phyloP scores from a whole-genome alignment of 2,329 filamentous ascomycete genomes.

The Apiospora marii region DNA sequence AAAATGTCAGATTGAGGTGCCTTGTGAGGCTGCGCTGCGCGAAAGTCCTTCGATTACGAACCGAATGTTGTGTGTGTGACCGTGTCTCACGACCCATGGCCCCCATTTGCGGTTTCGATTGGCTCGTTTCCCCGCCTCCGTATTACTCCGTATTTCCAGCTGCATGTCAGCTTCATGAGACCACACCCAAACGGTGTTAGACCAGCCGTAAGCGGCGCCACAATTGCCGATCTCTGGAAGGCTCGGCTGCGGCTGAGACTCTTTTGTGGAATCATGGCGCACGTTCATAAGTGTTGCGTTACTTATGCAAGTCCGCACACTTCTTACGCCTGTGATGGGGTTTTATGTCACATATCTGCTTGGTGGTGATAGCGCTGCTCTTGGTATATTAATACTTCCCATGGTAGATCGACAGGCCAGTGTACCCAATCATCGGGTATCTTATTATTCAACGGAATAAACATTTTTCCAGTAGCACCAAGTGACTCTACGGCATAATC shows the following conservation, averaged over 20 bases:
- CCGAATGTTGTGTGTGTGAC: background rate
- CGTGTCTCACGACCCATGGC: slow-evolving; percentile 2
- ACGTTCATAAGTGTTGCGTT: background rate
- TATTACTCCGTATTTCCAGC: slow-evolving; percentile 3
- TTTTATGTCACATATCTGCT: too few relatives aligned
- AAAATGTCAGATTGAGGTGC: background rate
- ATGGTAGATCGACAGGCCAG: too few relatives aligned
- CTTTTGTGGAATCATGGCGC: background rate
- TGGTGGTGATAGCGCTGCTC: too few relatives aligned
- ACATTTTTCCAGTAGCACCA: too few relatives aligned
- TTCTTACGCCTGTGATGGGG: too few relatives aligned
- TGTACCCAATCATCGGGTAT: too few relatives aligned
- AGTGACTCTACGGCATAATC: too few relatives aligned
- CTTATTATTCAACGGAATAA: too few relatives aligned
- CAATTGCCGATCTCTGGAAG: background rate
- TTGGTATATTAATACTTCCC: too few relatives aligned
- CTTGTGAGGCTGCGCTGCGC: background rate
- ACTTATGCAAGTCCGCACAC: too few relatives aligned
- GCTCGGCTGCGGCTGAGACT: background rate
- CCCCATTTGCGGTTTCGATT: background rate
- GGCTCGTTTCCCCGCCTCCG: background rate
- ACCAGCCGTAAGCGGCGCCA: background rate
- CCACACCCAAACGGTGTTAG: background rate
- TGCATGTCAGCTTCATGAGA: slow-evolving; percentile 16
- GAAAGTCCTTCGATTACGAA: background rate